phyloP scores from a whole-genome alignment of 805 yeast genomes.

The Zygosaccharomyces pseudorouxii region DNA sequence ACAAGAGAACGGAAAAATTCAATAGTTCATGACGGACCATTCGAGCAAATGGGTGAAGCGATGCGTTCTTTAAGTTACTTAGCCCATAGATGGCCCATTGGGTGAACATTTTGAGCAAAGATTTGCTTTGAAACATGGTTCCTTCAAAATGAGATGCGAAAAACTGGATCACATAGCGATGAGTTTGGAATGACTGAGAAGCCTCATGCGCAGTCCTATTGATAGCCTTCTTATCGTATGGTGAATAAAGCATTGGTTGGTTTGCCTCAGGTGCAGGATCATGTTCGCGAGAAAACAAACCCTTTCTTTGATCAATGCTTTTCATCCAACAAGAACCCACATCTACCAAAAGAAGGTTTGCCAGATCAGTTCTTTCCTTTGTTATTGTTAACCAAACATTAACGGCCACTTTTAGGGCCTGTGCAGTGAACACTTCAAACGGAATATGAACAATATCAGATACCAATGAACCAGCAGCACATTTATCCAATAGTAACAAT shows the following conservation, averaged over 20 bases:
- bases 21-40: constrained; percentile 69
- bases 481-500: constrained; percentile 37
- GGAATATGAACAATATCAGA: constrained; percentile 61
- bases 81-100: constrained; percentile 55
- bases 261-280: constrained; percentile 60
- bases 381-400: constrained; percentile 78
- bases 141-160: constrained; percentile 78
- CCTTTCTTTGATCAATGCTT: constrained; percentile 53
- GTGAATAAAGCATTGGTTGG: constrained; percentile 81
- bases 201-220: constrained; percentile 49
- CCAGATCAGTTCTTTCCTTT: constrained; percentile 56
- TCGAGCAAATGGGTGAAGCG: constrained; percentile 80
- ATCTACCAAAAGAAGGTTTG: constrained; percentile 61
- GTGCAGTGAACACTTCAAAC: constrained; percentile 57
- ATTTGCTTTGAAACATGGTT: constrained; percentile 64
- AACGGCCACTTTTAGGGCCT: constrained; percentile 58
- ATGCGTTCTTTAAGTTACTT: constrained; percentile 48
- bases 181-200: constrained; percentile 55
- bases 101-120: constrained; percentile 64
- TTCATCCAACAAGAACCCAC: constrained; percentile 65
- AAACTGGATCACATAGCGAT: constrained; percentile 59
- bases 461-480: constrained; percentile 39
- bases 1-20: constrained; percentile 59
- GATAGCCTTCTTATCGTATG: constrained; percentile 62
- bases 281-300: constrained; percentile 54